These are phyloP conservation scores for Letharia columbiana DNA, from an alignment of 495 filamentous ascomycete species.

Conservation along the genomic window DNA sequence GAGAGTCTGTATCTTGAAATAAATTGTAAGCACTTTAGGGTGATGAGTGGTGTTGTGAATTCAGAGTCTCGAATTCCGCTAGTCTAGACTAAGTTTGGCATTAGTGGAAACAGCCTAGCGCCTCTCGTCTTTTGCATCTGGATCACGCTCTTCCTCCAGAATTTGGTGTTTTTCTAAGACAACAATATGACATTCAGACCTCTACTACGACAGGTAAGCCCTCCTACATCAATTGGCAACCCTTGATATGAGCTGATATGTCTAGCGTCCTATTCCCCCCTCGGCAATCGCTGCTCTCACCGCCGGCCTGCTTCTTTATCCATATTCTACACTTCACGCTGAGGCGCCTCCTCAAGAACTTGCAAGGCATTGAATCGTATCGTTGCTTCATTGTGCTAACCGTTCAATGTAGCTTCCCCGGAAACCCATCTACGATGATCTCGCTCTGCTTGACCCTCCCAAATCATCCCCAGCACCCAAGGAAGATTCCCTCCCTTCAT, in stretches of 20 bases:
- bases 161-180: not conserved
- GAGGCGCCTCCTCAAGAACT: conserved; percentile 42
- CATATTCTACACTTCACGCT: conserved; percentile 46
- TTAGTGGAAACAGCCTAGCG: not conserved
- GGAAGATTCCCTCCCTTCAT: conserved; percentile 28
- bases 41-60: too few relatives aligned
- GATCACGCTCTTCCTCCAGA: not conserved
- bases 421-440: conserved; percentile 86
- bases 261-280: conserved; percentile 49
- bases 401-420: conserved; percentile 39
- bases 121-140: not conserved
- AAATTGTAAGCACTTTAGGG: too few relatives aligned
- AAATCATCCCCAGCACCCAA: conserved; percentile 31
- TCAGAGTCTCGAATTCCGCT: too few relatives aligned
- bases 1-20: too few relatives aligned
- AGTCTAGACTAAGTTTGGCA: not conserved
- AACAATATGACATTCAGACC: conserved; percentile 39
- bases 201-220: conserved; percentile 39
- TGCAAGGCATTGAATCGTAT: conserved; percentile 15
- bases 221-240: conserved; percentile 1
- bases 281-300: conserved; percentile 46
- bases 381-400: not conserved
- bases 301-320: conserved; percentile 46
- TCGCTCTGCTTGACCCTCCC: conserved; percentile 34
- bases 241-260: conserved; percentile 17